These are phyloP conservation scores for Chalaropsis thielavioides DNA, from an alignment of 2,329 filamentous ascomycete species.

Conservation along the genomic window DNA sequence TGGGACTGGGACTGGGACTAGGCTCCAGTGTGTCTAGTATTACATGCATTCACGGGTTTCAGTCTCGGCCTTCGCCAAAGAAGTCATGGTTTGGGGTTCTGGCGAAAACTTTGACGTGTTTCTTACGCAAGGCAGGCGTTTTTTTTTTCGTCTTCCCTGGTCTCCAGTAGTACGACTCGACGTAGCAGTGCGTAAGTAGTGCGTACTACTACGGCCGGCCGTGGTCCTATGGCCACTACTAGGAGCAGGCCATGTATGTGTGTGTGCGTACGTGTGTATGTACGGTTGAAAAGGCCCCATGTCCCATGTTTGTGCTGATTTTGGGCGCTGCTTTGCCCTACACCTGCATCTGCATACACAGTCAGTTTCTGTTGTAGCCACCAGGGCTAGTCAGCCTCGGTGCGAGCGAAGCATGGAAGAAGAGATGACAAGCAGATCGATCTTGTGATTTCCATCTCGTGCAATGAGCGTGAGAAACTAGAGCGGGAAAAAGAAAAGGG, in stretches of 20 bases:
- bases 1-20: neutral
- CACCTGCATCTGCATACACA: neutral
- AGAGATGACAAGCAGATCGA: neutral
- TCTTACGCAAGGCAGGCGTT: neutral
- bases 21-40: neutral
- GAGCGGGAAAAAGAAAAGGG: neutral
- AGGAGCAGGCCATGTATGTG: neutral
- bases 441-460: neutral
- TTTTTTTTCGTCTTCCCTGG: neutral
- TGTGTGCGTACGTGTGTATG: neutral
- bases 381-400: neutral
- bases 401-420: neutral
- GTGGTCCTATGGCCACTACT: neutral
- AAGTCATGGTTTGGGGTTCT: constrained; percentile 2
- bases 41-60: constrained; percentile 1
- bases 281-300: neutral
- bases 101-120: neutral
- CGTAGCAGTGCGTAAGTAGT: neutral
- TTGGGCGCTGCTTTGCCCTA: neutral
- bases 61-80: constrained; percentile 4
- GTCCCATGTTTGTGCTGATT: neutral
- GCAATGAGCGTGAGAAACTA: neutral
- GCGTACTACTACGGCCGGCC: neutral
- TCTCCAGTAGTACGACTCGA: neutral
- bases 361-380: neutral